phyloP scores from a whole-genome alignment of 331 rosid species.

The Quercus lobata region DNA sequence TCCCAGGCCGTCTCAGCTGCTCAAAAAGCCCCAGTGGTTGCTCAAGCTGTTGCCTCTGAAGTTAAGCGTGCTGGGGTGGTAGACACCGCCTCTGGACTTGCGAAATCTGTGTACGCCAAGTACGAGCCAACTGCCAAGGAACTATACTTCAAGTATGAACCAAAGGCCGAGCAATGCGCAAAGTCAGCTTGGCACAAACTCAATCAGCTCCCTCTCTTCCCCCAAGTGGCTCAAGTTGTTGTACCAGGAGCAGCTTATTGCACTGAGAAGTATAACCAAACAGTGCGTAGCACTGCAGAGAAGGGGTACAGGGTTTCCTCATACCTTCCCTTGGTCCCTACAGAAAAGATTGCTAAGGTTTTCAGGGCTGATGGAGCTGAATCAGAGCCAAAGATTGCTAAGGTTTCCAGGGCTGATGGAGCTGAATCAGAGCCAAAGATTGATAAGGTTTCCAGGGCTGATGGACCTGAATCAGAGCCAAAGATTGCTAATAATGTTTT shows the following conservation, averaged over 20 bases:
- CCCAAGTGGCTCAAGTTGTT: constrained; percentile 54
- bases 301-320: constrained; percentile 73
- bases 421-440: constrained; percentile 30
- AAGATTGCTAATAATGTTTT: neutral
- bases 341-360: constrained; percentile 52
- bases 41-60: constrained; percentile 42
- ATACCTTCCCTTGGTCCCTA: constrained; percentile 80
- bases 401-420: too few species aligned
- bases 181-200: constrained; percentile 65
- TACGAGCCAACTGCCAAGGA: constrained; percentile 55
- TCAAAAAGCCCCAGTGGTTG: constrained; percentile 40
- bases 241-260: constrained; percentile 73
- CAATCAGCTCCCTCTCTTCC: constrained; percentile 75
- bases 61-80: constrained; percentile 60
- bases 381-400: constrained; percentile 43
- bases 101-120: constrained; percentile 55
- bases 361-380: too few species aligned
- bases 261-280: constrained; percentile 72
- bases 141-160: constrained; percentile 45
- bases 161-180: constrained; percentile 70
- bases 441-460: constrained; percentile 5
- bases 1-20: constrained; percentile 41
- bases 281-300: constrained; percentile 44
- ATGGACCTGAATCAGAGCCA: neutral
- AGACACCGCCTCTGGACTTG: constrained; percentile 49